Evolutionary conservation across 139 green algal genomes (phyloP), one percentile per base, ranked within the genome.

Genomic region (Closterium sp.): DNA sequence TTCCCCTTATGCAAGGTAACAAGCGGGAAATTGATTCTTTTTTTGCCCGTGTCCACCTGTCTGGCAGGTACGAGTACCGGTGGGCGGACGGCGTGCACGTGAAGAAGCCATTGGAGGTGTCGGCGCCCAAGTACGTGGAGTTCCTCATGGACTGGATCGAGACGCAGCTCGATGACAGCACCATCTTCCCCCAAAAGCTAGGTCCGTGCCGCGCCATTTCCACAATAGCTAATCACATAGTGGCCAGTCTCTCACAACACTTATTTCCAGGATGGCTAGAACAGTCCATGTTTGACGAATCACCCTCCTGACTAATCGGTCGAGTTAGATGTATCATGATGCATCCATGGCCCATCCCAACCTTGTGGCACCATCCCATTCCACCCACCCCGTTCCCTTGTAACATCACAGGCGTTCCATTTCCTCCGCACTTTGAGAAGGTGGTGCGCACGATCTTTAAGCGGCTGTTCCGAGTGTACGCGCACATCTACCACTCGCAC

Each of bases 401-500:
- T 79, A 13, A 2, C 62, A 79, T 19, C 9, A 31, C 84, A 91
- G 94, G 97, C 5, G 94, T 92, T 9, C 95, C 96, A 0, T 99
- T 99, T 91, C 97, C 98, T 0, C 93, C 92, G 27, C 96, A 98
- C 95, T 99, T 99, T 91, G 86, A 96, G 93, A 91, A 96, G 38
- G 96, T 98, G n/a, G 96, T 99, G 31, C 96, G 95, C 70, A 98
- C 96, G 38, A 99, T 99, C 45, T 98, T 98, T 94, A 99, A 98
- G 95, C 96, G 98, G 4, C 95, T 99, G n/a, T 99, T 99, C 96
- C 95, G 98, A 2, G 98, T 99, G 11, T 99, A 99, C 92, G 98
- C 97, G 1, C 98, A 99, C 96, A 99, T 99, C 19, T 99, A 99
- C 95, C 98, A 99, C 95, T 98, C 96, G 9, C 98, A 99, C 95